Conservation (phyloP, 2,329 filamentous ascomycete species). For the Fusarium penzigii region DNA sequence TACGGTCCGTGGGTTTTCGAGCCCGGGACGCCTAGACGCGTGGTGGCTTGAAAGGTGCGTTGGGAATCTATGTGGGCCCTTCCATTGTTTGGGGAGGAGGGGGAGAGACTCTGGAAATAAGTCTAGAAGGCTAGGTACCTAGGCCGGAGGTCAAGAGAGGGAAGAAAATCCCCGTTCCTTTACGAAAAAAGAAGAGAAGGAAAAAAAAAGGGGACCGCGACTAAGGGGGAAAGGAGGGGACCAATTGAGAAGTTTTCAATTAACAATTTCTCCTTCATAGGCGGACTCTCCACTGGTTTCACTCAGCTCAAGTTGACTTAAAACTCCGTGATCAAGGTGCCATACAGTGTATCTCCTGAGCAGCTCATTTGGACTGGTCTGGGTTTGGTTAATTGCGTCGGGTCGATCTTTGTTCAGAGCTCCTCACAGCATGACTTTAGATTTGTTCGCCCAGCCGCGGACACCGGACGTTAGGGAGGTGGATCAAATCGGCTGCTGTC, state of each 20-base stretch:
- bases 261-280: background rate
- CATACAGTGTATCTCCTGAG: background rate
- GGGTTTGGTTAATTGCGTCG: background rate
- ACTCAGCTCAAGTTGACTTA: background rate
- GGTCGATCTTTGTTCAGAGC: no score
- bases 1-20: background rate
- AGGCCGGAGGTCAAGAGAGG: background rate
- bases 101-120: background rate
- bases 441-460: no score
- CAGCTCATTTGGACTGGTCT: background rate
- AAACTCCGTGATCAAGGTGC: background rate
- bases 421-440: no score
- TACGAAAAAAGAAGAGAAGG: background rate
- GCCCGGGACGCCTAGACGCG: background rate
- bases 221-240: background rate
- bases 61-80: background rate
- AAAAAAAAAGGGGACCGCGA: no score
- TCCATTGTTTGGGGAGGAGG: no score
- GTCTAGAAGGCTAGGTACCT: background rate
- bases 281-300: background rate
- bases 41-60: background rate
- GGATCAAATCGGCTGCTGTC: no score
- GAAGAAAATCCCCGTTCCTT: background rate
- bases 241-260: background rate
- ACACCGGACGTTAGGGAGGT: no score